Conservation (phyloP, 176 grass and related monocot species). For the Aegilops sharonensis region DNA sequence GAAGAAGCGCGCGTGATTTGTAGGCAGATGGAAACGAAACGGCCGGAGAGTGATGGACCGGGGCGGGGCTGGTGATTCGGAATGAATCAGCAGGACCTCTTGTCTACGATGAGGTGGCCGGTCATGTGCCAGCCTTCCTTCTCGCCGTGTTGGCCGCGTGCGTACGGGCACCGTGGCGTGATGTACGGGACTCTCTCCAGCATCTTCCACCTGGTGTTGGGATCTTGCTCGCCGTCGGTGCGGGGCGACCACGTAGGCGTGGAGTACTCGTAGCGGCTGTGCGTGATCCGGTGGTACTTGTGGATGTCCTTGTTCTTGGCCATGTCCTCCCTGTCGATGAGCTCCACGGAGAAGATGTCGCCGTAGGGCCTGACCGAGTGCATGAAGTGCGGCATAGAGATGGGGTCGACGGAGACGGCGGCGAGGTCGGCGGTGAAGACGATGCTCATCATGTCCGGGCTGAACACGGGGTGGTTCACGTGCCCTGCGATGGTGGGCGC, state of each 20-base stretch:
- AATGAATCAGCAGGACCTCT: no score
- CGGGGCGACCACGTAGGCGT: constrained; percentile 30
- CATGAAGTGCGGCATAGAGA: constrained; percentile 35
- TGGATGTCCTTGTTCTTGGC: background rate
- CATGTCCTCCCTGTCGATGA: constrained; percentile 1
- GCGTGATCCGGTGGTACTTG: constrained; percentile 11
- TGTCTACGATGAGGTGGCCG: no score
- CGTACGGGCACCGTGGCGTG: no score
- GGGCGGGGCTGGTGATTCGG: no score
- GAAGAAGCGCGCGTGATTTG: no score
- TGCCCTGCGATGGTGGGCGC: background rate
- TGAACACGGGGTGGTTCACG: constrained; percentile 56
- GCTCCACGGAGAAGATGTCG: constrained; percentile 27
- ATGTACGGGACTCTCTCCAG: no score
- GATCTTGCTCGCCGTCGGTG: background rate
- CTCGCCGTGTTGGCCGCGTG: no score
- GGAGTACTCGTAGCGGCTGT: constrained; percentile 38
- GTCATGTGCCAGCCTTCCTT: no score
- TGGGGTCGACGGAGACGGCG: constrained; percentile 34
- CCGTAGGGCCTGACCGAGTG: constrained; percentile 39
- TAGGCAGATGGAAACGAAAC: no score
- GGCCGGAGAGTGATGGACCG: no score
- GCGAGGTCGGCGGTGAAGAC: constrained; percentile 38
- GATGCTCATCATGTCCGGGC: constrained; percentile 42
- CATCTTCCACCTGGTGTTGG: constrained; percentile 23